phyloP scores from a whole-genome alignment of 1,284 basidiomycete genomes.

The Ceratobasidium sp. region DNA sequence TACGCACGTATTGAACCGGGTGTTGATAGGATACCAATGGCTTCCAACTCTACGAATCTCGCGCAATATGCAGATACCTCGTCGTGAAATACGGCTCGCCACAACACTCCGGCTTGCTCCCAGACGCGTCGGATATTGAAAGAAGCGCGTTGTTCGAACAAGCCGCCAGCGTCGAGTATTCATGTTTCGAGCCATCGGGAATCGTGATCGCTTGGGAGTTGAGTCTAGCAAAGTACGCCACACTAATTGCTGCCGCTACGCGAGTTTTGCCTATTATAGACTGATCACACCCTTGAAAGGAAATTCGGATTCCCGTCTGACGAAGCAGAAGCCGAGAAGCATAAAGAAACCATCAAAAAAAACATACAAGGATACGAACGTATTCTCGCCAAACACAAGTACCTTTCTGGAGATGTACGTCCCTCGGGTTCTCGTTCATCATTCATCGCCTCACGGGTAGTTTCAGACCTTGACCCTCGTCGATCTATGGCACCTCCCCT shows the following conservation, averaged over 20 bases:
- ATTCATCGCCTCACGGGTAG: background rate
- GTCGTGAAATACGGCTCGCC: slow-evolving; percentile 61
- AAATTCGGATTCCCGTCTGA: slow-evolving; percentile 50
- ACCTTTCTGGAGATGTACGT: slow-evolving; percentile 65
- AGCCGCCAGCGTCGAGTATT: slow-evolving; percentile 56
- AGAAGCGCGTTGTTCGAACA: slow-evolving; percentile 57
- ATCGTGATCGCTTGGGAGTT: slow-evolving; percentile 13
- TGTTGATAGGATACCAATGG: slow-evolving; percentile 47
- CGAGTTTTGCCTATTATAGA: background rate
- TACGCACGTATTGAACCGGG: background rate
- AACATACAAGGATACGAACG: slow-evolving; percentile 65
- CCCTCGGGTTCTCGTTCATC: background rate
- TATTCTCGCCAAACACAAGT: slow-evolving; percentile 64
- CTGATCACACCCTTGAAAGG: background rate
- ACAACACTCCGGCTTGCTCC: slow-evolving; percentile 55
- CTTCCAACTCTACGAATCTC: slow-evolving; percentile 59
- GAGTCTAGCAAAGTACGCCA: slow-evolving; percentile 3
- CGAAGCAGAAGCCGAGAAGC: slow-evolving; percentile 55
- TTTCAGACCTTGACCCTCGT: slow-evolving; percentile 61
- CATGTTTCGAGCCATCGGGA: slow-evolving; percentile 54
- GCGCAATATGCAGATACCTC: slow-evolving; percentile 69
- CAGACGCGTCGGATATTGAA: slow-evolving; percentile 55
- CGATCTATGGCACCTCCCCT: slow-evolving; percentile 69
- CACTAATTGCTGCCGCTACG: background rate
- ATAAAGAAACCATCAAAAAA: slow-evolving; percentile 56